phyloP scores from a whole-genome alignment of 2,329 filamentous ascomycete genomes.

The Colletotrichum gigasporum region DNA sequence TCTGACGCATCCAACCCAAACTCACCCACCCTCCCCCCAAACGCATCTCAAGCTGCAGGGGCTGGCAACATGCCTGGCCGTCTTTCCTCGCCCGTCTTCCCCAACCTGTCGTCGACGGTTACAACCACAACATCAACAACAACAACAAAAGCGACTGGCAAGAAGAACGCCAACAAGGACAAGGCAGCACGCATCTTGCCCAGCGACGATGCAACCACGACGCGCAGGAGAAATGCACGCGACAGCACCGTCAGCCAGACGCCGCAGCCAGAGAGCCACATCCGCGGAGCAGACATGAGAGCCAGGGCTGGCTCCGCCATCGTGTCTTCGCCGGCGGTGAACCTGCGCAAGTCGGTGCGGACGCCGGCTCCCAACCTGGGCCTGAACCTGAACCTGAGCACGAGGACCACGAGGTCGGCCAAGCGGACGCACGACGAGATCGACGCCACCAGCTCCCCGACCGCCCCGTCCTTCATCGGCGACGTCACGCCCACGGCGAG shows the following conservation, averaged over 20 bases:
- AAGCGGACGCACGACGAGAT: conserved; percentile 66
- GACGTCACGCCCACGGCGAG: conserved; percentile 56
- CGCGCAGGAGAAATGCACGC: conserved; percentile 48
- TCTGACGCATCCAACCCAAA: conserved; percentile 48
- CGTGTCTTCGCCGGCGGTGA: conserved; percentile 35
- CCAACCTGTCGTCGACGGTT: conserved; percentile 38
- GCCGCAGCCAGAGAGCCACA: conserved; percentile 47
- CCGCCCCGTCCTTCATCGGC: conserved; percentile 57
- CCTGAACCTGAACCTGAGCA: conserved; percentile 30
- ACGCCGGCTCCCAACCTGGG: conserved; percentile 22
- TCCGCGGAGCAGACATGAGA: conserved; percentile 39
- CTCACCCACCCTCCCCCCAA: conserved; percentile 40
- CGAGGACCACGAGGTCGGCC: conserved; percentile 57
- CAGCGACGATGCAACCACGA: conserved; percentile 42
- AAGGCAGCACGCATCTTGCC: conserved; percentile 32
- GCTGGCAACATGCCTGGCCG: conserved; percentile 51
- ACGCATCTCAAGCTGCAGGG: conserved; percentile 37
- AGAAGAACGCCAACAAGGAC: conserved; percentile 38
- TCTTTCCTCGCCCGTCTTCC: conserved; percentile 43
- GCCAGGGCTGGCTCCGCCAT: conserved; percentile 38
- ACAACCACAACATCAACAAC: conserved; percentile 6
- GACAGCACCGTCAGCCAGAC: conserved; percentile 48
- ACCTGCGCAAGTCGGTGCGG: conserved; percentile 24
- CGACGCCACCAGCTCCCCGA: conserved; percentile 63
- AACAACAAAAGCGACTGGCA: conserved; percentile 27